Conservation (phyloP, 148 eudicot genomes). For the Heliamphora exappendiculata region DNA sequence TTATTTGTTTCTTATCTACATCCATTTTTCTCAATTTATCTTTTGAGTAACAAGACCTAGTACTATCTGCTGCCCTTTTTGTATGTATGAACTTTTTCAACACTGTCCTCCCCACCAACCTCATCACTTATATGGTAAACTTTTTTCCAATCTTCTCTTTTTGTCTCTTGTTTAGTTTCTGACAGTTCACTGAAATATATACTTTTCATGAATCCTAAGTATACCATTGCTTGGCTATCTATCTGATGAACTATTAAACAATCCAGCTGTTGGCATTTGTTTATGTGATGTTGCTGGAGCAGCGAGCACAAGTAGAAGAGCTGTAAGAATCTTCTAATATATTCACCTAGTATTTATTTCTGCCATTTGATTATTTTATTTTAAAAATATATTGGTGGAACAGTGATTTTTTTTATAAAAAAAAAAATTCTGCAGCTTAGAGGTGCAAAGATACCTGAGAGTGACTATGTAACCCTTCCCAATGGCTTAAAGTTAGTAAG, state of each 20-base stretch:
- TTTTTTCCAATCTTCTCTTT: not conserved
- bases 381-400: not conserved
- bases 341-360: not conserved
- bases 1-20: not conserved
- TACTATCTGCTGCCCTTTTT: not conserved
- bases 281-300: conserved; percentile 57
- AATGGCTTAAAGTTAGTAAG: conserved; percentile 85
- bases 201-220: not conserved
- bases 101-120: not conserved
- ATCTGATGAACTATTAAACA: conserved; percentile 12
- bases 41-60: not conserved
- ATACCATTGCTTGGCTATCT: not conserved
- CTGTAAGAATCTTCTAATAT: conserved; percentile 44
- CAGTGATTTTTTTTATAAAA: conserved; percentile 12
- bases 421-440: conserved; percentile 76
- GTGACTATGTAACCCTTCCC: conserved; percentile 67
- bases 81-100: not conserved
- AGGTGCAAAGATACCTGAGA: conserved; percentile 83
- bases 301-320: conserved; percentile 94
- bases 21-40: not conserved
- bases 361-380: not conserved
- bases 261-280: conserved; percentile 67
- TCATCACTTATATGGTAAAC: not conserved
- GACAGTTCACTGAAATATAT: not conserved
- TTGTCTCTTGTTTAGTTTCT: not conserved